phyloP scores from a whole-genome alignment of 148 eudicot genomes.

The Heliamphora exappendiculata region DNA sequence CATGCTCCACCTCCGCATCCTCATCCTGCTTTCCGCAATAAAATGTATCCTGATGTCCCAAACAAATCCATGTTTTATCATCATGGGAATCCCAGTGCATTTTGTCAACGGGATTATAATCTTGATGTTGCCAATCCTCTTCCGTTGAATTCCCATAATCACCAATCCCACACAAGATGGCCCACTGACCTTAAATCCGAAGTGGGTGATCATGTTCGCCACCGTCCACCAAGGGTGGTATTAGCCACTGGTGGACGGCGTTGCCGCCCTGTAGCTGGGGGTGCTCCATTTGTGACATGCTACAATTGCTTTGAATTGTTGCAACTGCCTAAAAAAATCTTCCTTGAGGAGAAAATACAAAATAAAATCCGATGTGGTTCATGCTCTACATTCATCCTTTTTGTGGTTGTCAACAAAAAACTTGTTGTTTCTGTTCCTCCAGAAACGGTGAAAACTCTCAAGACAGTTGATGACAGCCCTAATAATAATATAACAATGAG shows the following conservation, averaged over 20 bases:
- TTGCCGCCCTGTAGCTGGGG: conserved; percentile 66
- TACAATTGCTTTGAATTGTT: conserved; percentile 73
- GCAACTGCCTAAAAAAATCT: conserved; percentile 50
- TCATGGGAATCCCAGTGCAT: conserved; percentile 27
- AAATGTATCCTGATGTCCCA: conserved; percentile 34
- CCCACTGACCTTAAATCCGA: conserved; percentile 44
- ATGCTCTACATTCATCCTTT: conserved; percentile 54
- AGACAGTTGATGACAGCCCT: conserved; percentile 23
- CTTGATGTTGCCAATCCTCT: conserved; percentile 22
- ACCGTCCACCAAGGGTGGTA: conserved; percentile 44
- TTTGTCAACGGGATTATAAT: conserved; percentile 37
- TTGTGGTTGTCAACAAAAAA: conserved; percentile 44
- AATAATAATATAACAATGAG: conserved; percentile 22
- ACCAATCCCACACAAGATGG: conserved; percentile 41
- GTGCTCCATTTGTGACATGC: conserved; percentile 81
- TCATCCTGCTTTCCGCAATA: conserved; percentile 30
- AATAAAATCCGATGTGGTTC: conserved; percentile 72
- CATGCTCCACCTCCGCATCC: conserved; percentile 30
- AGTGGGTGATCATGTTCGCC: conserved; percentile 27
- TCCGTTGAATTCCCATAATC: conserved; percentile 28
- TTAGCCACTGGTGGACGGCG: conserved; percentile 35
- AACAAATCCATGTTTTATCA: conserved; percentile 32
- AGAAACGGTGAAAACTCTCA: conserved; percentile 24
- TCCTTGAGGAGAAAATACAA: conserved; percentile 28
- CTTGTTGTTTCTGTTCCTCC: conserved; percentile 40